phyloP scores from a whole-genome alignment of 2,329 filamentous ascomycete genomes.

The Ophiostoma australiae region DNA sequence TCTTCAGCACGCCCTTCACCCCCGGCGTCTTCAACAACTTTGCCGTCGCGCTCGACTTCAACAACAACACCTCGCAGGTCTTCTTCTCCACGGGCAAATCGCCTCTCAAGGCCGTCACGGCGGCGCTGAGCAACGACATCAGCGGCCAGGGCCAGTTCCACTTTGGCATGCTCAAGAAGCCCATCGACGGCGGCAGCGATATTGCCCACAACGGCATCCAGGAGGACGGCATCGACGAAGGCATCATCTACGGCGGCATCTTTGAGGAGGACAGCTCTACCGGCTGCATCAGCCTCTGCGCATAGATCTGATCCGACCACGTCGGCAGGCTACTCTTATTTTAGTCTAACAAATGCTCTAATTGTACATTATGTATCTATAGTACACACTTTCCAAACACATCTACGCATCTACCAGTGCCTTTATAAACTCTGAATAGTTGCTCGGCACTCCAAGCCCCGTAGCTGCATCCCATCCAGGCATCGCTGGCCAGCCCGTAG shows the following conservation, averaged over 20 bases:
- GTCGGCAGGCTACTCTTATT: not conserved
- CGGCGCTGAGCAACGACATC: constrained; percentile 46
- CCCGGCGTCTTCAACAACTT: constrained; percentile 56
- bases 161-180: constrained; percentile 59
- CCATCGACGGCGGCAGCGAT: constrained; percentile 42
- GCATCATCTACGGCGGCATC: constrained; percentile 48
- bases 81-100: constrained; percentile 50
- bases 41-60: constrained; percentile 54
- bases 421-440: constrained; percentile 34
- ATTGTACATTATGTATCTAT: not conserved
- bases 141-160: constrained; percentile 58
- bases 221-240: constrained; percentile 46
- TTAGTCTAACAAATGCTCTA: not conserved
- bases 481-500: constrained; percentile 43
- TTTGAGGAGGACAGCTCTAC: constrained; percentile 48
- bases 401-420: not conserved
- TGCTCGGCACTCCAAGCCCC: constrained; percentile 45
- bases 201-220: constrained; percentile 47
- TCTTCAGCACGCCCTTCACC: constrained; percentile 51
- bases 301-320: constrained; percentile 20
- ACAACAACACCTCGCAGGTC: constrained; percentile 51
- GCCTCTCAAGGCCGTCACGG: constrained; percentile 45
- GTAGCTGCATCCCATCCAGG: constrained; percentile 47
- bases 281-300: constrained; percentile 38
- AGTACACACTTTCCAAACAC: not conserved